Evolutionary conservation across 2,329 filamentous ascomycete species (phyloP).

Genomic region (Colletotrichum kahawae): DNA sequence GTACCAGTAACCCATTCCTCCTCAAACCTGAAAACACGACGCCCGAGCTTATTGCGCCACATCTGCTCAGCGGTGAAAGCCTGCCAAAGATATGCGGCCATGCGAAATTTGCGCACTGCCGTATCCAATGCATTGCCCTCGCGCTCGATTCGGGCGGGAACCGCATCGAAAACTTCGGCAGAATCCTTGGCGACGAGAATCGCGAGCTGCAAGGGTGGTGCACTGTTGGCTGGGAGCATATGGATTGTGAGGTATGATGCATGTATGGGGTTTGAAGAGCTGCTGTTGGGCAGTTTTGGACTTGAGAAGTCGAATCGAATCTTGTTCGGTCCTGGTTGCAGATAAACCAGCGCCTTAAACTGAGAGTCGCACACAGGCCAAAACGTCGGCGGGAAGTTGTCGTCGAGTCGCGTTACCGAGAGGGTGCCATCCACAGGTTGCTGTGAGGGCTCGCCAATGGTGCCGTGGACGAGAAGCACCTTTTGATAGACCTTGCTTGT

Average conservation of each 20-base stretch:
- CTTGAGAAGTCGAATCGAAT: constrained; percentile 88
- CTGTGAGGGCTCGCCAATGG: constrained; percentile 74
- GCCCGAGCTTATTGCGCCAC: constrained; percentile 85
- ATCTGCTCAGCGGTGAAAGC: constrained; percentile 97
- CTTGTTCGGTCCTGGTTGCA: constrained; percentile 89
- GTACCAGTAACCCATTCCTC: constrained; percentile 93
- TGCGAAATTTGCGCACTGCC: constrained; percentile 88
- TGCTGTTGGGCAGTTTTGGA: constrained; percentile 76
- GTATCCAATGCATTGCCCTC: constrained; percentile 84
- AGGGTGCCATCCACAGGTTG: constrained; percentile 72
- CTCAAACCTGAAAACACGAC: constrained; percentile 87
- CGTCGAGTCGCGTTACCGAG: constrained; percentile 81
- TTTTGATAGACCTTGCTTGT: constrained; percentile 83
- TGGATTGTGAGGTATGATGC: constrained; percentile 83
- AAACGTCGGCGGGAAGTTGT: constrained; percentile 78
- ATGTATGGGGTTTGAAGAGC: constrained; percentile 72
- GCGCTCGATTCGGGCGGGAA: constrained; percentile 73
- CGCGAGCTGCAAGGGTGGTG: constrained; percentile 87
- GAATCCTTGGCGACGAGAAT: constrained; percentile 91
- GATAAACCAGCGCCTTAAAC: constrained; percentile 90
- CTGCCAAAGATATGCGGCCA: constrained; percentile 96
- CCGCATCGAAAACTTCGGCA: constrained; percentile 81
- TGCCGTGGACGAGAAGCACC: constrained; percentile 79
- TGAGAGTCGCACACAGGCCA: constrained; percentile 91
- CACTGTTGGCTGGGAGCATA: constrained; percentile 79